A percentile compares a stretch with the other conserved stretches of the same genome.
Conservation (phyloP, 1,284 basidiomycete genomes). For the Sanghuangporus sanghuang region DNA sequence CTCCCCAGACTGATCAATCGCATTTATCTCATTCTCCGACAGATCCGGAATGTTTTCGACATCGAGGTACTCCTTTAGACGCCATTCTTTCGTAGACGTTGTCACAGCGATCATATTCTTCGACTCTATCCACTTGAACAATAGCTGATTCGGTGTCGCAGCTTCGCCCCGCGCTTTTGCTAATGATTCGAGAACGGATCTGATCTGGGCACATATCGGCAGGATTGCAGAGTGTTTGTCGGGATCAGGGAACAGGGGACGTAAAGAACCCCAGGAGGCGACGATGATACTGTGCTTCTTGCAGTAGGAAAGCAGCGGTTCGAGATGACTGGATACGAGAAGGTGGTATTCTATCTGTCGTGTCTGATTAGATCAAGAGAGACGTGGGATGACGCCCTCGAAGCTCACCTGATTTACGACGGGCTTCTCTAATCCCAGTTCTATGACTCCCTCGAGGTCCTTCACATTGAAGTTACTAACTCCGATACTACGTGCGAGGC, state of each 20-base stretch:
- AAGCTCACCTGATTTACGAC: conserved; percentile 42
- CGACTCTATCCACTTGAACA: conserved; percentile 57
- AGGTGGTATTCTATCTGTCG: conserved; percentile 77
- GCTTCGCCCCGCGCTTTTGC: conserved; percentile 24
- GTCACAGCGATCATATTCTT: conserved; percentile 61
- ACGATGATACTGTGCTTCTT: conserved; percentile 59
- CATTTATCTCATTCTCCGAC: conserved; percentile 51
- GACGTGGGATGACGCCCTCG: background rate
- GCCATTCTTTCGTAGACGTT: conserved; percentile 63
- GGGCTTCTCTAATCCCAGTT: conserved; percentile 36
- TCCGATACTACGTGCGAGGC: conserved; percentile 73
- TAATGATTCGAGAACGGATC: conserved; percentile 36
- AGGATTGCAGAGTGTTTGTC: conserved; percentile 50
- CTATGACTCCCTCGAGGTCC: conserved; percentile 44
- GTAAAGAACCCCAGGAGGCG: conserved; percentile 61
- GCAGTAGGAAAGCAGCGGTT: conserved; percentile 49
- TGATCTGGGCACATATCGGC: conserved; percentile 38
- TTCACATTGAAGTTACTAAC: conserved; percentile 75
- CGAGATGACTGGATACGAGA: conserved; percentile 58
- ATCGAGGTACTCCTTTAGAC: conserved; percentile 64
- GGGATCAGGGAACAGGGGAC: conserved; percentile 50
- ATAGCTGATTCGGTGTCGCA: conserved; percentile 48
- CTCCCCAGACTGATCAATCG: background rate
- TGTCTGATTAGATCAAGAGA: background rate
- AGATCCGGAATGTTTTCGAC: conserved; percentile 52